Conservation (phyloP, 768 basidiomycete species). For the Agrocybe chaxingu region DNA sequence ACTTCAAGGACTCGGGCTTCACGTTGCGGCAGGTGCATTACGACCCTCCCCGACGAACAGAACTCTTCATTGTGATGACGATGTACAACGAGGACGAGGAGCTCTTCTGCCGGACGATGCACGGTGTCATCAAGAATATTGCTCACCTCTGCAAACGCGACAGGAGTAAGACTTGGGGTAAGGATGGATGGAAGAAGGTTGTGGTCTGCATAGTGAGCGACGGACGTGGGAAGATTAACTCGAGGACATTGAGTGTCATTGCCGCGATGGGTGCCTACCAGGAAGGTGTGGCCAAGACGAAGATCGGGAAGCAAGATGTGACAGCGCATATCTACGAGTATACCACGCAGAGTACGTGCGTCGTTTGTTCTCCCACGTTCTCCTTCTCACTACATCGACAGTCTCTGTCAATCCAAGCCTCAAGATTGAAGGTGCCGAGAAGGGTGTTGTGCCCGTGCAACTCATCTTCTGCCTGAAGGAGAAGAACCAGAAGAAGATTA, state of each 20-base stretch:
- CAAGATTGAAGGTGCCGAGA: slow-evolving; percentile 78
- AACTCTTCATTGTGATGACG: slow-evolving; percentile 96
- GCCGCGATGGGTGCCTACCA: slow-evolving; percentile 95
- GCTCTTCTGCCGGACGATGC: slow-evolving; percentile 90
- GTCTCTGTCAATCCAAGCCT: slow-evolving; percentile 80
- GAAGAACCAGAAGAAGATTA: slow-evolving; percentile 95
- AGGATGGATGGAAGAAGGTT: slow-evolving; percentile 98
- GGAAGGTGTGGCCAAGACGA: slow-evolving; percentile 85
- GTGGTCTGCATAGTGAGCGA: slow-evolving; percentile 92
- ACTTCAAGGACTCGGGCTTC: slow-evolving; percentile 79
- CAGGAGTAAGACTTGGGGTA: slow-evolving; percentile 92
- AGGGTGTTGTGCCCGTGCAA: slow-evolving; percentile 85
- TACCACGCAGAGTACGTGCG: slow-evolving; percentile 78
- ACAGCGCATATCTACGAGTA: slow-evolving; percentile 92
- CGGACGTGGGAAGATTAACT: slow-evolving; percentile 82
- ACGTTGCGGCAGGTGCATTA: slow-evolving; percentile 89
- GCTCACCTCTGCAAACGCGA: slow-evolving; percentile 84
- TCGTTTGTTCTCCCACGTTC: not conserved
- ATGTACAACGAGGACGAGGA: slow-evolving; percentile 97
- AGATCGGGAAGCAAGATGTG: slow-evolving; percentile 80
- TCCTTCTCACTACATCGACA: slow-evolving; percentile 20
- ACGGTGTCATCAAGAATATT: slow-evolving; percentile 94
- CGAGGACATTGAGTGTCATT: slow-evolving; percentile 78
- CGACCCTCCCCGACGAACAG: slow-evolving; percentile 86
- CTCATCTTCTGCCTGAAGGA: slow-evolving; percentile 91